Evolutionary conservation across 345 rosid species (phyloP), one percentile per base, ranked within the genome.

Genomic region (Aquilaria yunnanensis): DNA sequence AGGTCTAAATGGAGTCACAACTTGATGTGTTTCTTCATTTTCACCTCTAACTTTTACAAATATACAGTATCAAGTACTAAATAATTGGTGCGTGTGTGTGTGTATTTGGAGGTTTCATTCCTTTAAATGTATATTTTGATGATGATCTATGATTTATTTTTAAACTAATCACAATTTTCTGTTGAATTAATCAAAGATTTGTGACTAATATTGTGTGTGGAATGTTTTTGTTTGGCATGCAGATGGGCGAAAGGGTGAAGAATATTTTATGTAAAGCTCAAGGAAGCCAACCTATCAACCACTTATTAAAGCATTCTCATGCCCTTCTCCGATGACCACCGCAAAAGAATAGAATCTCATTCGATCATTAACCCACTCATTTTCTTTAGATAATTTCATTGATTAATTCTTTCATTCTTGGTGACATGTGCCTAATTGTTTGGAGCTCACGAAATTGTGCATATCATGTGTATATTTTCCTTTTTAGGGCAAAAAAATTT

Each of bases 191-290:
- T 37, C 7, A 37, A 5, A 37, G 8, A 5, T 37, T 37, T 3
- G 43, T 4, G 8, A 9, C 5, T 5, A 37, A 37, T 4, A 37
- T 37, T 37, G 43, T 23, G 8, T 37, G 3, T 37, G 8, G 43
- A 37, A 37, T 37, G 23, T 23, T 23, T 37, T 37, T 37, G 43
- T 4, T 37, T 37, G 43, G 43, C 8, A 5, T 37, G 8, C 80
- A 88, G 92, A 59, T 82, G 83, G 77, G 83, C 33, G 75, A 79
- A 59, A 79, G 83, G 52, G 80, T 89, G 74, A 81, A 72, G 75
- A 80, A 64, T 65, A 61, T 89, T 31, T 10, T 83, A 68, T 63
- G 82, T 63, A 86, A 78, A 61, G 82, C 88, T 29, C 88, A 74
- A 71, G 77, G 86, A 67, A 84, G 57, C 70, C 78, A 68, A 65